Evolutionary conservation across 2,329 filamentous ascomycete genomes (phyloP).

Genomic region (Cercospora zeae-maydis): DNA sequence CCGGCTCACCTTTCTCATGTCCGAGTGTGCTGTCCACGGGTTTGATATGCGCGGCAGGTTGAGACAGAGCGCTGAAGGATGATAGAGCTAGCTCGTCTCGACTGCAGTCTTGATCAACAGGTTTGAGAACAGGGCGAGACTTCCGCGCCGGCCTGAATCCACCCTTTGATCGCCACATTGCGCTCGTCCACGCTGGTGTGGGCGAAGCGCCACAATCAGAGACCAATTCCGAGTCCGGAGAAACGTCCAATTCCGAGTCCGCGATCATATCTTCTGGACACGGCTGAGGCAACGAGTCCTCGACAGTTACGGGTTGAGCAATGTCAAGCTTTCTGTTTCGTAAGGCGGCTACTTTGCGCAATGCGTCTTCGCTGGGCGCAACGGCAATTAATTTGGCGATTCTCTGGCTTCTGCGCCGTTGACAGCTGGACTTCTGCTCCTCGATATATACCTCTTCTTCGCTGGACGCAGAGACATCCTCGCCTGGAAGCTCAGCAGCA

Average conservation of each 20-base stretch:
- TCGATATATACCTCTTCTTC: constrained; percentile 13
- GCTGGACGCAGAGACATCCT: background rate
- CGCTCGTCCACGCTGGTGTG: constrained; percentile 28
- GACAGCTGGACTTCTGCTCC: constrained; percentile 22
- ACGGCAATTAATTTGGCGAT: constrained; percentile 11
- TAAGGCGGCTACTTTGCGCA: constrained; percentile 19
- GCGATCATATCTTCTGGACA: constrained; percentile 15
- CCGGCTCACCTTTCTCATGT: constrained; percentile 1
- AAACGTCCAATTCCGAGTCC: constrained; percentile 14
- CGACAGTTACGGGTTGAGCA: background rate
- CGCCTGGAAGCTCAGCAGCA: background rate
- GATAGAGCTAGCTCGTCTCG: constrained; percentile 24
- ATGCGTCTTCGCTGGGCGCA: constrained; percentile 23
- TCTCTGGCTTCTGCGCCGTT: constrained; percentile 14
- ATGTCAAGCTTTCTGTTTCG: constrained; percentile 11
- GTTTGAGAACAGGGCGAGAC: constrained; percentile 1
- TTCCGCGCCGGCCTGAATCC: constrained; percentile 18
- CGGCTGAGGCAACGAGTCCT: constrained; percentile 16
- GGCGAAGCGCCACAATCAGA: constrained; percentile 24
- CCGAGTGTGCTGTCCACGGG: background rate
- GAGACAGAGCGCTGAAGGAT: constrained; percentile 22
- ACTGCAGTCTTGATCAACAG: constrained; percentile 27
- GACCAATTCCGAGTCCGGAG: background rate
- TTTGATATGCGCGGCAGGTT: constrained; percentile 5
- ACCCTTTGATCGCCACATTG: constrained; percentile 23